phyloP scores from a whole-genome alignment of 768 basidiomycete genomes.

The Panus rudis region DNA sequence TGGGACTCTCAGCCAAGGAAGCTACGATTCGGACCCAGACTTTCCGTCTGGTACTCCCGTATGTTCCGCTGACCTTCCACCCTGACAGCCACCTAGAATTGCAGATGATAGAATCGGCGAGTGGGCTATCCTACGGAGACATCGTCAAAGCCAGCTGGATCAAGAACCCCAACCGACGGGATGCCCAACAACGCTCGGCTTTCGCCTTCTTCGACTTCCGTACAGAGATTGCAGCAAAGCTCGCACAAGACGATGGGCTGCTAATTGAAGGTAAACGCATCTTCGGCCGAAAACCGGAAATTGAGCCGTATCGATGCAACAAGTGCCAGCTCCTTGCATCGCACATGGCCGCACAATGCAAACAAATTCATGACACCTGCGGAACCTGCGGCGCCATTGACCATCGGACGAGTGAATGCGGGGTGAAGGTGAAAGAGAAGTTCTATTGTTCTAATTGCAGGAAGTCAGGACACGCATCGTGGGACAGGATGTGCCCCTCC shows the following conservation, averaged over 20 bases:
- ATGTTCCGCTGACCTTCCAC: constrained; percentile 16
- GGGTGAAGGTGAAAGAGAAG: background rate
- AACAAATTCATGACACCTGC: constrained; percentile 7
- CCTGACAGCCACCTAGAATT: background rate
- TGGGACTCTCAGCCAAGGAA: too few species aligned
- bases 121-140: background rate
- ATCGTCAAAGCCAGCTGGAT: constrained; percentile 20
- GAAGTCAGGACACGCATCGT: constrained; percentile 21
- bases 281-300: constrained; percentile 8
- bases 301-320: constrained; percentile 21
- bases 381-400: constrained; percentile 12
- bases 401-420: constrained; percentile 18
- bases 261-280: constrained; percentile 12
- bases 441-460: constrained; percentile 22
- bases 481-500: constrained; percentile 18
- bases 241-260: constrained; percentile 15
- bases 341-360: constrained; percentile 14
- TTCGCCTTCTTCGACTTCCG: constrained; percentile 19
- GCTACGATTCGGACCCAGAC: background rate
- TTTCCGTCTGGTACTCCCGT: background rate
- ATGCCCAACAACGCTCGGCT: constrained; percentile 14
- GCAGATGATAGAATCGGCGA: constrained; percentile 11
- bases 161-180: constrained; percentile 15
- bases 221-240: constrained; percentile 18
- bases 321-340: constrained; percentile 19